Evolutionary conservation across 2,329 filamentous ascomycete genomes (phyloP), one percentile per base, ranked within the genome.

Genomic region (Onygena corvina): DNA sequence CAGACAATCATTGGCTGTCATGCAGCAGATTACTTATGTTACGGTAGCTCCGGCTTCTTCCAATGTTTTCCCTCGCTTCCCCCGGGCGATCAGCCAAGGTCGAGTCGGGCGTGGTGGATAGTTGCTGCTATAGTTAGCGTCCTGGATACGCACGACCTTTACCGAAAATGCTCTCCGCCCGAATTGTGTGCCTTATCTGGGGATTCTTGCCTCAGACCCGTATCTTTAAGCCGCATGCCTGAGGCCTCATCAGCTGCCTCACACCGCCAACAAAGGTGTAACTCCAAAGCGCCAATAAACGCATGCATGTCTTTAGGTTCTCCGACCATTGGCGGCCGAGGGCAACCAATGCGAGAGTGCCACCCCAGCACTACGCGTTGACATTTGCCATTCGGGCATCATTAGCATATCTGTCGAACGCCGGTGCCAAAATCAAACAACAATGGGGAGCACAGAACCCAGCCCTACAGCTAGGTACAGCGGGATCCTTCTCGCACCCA

Each of bases 301-400:
- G n/a, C 14, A 42, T 42, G 38, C 38, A 27, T 5, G 38, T 42
- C n/a, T n/a, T 42, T 40, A 20, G 25, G 18, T 40, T 40, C 35
- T 5, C 25, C 35, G 12, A 40, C 11, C 35, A 40, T 11, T 31
- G 3, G 29, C 29, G 2, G 14, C 4, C 33, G 12, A 35, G 5
- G n/a, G 30, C 6, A 27, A 27, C 12, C 21, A 27, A 27, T 8
- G 36, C 38, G 18, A 25, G 5, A 8, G 27, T 16, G 38, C 21
- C 21, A 42, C 21, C n/a, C 11, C 21, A 7, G 8, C 21, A 29
- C 11, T 14, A n/a, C n/a, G n/a, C n/a, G n/a, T n/a, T n/a, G n/a
- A n/a, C n/a, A n/a, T n/a, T 40, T 4, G 38, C n/a, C 9, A 12
- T 33, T 35, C 33, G 14, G 33, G 5, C 11, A 16, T 35, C 33